A percentile compares a stretch with the other conserved stretches of the same genome.
Evolutionary conservation across 805 yeast species (phyloP).

Genomic region (Yarrowia phangngaensis): DNA sequence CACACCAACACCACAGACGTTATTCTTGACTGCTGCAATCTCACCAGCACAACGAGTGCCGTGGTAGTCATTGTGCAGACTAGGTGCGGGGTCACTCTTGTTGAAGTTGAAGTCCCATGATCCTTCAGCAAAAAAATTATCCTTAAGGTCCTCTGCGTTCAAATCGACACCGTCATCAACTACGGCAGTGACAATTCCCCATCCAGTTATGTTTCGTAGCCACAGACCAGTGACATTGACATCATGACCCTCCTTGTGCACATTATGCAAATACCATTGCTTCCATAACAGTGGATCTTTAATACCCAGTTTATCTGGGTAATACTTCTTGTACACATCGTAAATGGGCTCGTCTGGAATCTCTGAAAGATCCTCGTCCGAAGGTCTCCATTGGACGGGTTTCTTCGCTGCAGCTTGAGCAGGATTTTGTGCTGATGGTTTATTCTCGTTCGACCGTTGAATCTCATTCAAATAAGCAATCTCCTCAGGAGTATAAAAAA

Average conservation of each 20-base stretch:
- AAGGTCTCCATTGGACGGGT: constrained; percentile 19
- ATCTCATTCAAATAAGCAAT: not conserved
- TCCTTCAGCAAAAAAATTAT: constrained; percentile 61
- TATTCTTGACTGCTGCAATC: constrained; percentile 79
- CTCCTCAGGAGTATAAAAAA: not conserved
- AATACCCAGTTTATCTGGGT: constrained; percentile 53
- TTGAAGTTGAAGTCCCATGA: constrained; percentile 92
- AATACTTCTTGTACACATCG: constrained; percentile 4
- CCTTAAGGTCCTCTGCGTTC: constrained; percentile 66
- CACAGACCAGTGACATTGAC: constrained; percentile 83
- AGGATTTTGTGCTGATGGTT: not conserved
- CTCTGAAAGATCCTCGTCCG: constrained; percentile 1
- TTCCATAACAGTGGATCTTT: constrained; percentile 74
- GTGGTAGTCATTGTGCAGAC: constrained; percentile 77
- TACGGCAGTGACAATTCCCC: constrained; percentile 77
- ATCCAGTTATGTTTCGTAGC: constrained; percentile 76
- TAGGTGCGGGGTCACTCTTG: constrained; percentile 71
- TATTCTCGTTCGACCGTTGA: not conserved
- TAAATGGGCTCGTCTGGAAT: constrained; percentile 4
- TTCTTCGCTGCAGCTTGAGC: not conserved
- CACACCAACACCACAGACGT: constrained; percentile 94
- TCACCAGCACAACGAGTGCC: constrained; percentile 99
- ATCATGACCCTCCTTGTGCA: constrained; percentile 71
- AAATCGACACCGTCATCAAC: constrained; percentile 94
- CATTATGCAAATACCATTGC: constrained; percentile 92